Base-by-base conservation (phyloP, 441 rosid genomes). In the Pelargonium myrrhifolium region DNA sequence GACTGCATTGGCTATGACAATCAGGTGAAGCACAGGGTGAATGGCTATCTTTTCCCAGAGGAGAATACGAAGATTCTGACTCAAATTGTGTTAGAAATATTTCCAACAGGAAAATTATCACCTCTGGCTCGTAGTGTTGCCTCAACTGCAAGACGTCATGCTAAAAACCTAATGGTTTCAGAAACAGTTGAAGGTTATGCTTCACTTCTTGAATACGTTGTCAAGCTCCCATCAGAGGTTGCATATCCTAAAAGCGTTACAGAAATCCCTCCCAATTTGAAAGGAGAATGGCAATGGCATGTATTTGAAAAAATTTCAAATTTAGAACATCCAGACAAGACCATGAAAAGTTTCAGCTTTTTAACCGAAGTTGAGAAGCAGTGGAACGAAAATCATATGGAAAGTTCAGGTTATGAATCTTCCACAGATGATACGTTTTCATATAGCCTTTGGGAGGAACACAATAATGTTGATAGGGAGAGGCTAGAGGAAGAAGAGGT, bases 401-500 rank as follows among this genome's bases (percentile, higher is more conserved):
- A 83, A 69, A 77, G 76, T 68, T 65, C 75, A 64, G 74, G 67
- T 72, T 68, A 74, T 53, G 9, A 65, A 60, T 70, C 65, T 71
- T 68, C 82, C 65, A 71, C 58, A n/a, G 78, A 85, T 68, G 92
- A 89, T 62, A 81, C 87, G 12, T 94, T 92, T 76, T 80, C 75
- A 63, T 91, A 88, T 79, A 91, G 84, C 65, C 85, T 92, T 68
- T 92, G 98, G 99, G 85, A 78, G 73, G 97, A 86, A 59, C 88
- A 88, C 80, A 87, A 81, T 78, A 65, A 68, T 69, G 72, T 69
- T 56, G 79, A 75, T 76, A 89, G 74, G 77, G 87, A 85, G 78
- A 86, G 81, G 78, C 79, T 84, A 81, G 96, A 94, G 81, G 99
- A 89, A 10, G 91, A 86, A 76, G 96, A 92, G 93, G 98, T 94